These are phyloP conservation scores for Euryodendron excelsum DNA, from an alignment of 148 eudicot genomes.

Conservation along the genomic window DNA sequence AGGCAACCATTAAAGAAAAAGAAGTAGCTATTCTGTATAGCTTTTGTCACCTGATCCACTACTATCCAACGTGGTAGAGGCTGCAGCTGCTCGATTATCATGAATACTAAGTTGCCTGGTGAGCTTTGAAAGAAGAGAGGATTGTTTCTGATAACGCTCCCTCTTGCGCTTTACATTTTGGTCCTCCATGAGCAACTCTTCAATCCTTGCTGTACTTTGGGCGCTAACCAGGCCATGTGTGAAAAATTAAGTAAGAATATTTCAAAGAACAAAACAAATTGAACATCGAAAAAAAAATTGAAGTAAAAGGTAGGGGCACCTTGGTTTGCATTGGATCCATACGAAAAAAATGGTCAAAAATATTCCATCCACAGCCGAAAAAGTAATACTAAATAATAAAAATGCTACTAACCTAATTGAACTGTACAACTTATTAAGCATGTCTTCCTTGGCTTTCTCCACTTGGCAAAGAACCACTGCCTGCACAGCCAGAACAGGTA, in stretches of 20 bases:
- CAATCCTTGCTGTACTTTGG: slow-evolving; percentile 81
- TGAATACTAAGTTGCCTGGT: slow-evolving; percentile 87
- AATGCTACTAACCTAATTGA: slow-evolving; percentile 65
- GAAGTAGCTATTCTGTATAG: background rate
- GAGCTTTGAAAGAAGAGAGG: slow-evolving; percentile 80
- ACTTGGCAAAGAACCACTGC: slow-evolving; percentile 99
- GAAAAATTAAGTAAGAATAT: background rate
- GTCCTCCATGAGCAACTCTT: slow-evolving; percentile 94
- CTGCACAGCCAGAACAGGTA: slow-evolving; percentile 40
- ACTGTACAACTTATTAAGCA: slow-evolving; percentile 94
- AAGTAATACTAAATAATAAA: background rate
- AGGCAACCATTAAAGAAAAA: background rate
- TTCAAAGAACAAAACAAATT: too few relatives aligned
- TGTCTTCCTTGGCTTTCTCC: slow-evolving; percentile 97
- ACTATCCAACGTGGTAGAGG: slow-evolving; percentile 54
- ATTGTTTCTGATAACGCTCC: slow-evolving; percentile 84
- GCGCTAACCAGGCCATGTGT: slow-evolving; percentile 31
- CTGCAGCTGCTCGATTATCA: slow-evolving; percentile 86
- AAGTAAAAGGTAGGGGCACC: background rate
- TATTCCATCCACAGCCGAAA: background rate
- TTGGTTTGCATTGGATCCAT: background rate
- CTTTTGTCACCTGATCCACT: slow-evolving; percentile 42
- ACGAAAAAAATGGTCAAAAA: background rate
- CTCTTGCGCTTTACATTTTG: slow-evolving; percentile 77
- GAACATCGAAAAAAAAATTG: background rate